Conservation (phyloP, 75 land plant genomes). For the Larix kaempferi region DNA sequence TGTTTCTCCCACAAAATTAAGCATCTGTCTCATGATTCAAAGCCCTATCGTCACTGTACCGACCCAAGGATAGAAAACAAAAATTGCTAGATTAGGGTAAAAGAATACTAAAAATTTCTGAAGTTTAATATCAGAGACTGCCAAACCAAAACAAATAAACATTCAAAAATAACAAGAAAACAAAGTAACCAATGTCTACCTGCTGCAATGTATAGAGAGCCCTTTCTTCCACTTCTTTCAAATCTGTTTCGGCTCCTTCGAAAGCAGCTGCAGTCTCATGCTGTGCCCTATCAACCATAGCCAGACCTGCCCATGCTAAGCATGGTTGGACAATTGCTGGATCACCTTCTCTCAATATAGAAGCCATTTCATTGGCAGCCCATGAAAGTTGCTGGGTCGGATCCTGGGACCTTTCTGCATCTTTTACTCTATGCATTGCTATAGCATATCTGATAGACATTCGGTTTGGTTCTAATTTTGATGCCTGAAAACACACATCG, state of each 20-base stretch:
- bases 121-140: too few relatives aligned
- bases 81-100: background rate
- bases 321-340: conserved; percentile 43
- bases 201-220: conserved; percentile 67
- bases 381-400: conserved; percentile 63
- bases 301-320: conserved; percentile 78
- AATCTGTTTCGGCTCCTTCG: conserved; percentile 35
- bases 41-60: too few relatives aligned
- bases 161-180: background rate
- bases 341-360: conserved; percentile 78
- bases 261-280: conserved; percentile 76
- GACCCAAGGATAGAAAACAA: background rate
- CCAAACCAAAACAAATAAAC: too few relatives aligned
- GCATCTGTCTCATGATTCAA: too few relatives aligned
- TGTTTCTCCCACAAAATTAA: background rate
- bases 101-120: background rate
- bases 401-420: conserved; percentile 71
- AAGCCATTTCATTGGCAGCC: conserved; percentile 91
- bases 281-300: conserved; percentile 70
- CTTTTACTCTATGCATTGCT: conserved; percentile 65
- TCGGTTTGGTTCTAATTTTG: conserved; percentile 70
- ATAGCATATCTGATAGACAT: conserved; percentile 72
- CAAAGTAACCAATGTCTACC: conserved; percentile 29
- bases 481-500: conserved; percentile 40
- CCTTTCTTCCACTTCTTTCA: conserved; percentile 58